Evolutionary conservation across 2,329 filamentous ascomycete species (phyloP), one percentile per base, ranked within the genome.

Genomic region (Chrysosporium queenslandicum): DNA sequence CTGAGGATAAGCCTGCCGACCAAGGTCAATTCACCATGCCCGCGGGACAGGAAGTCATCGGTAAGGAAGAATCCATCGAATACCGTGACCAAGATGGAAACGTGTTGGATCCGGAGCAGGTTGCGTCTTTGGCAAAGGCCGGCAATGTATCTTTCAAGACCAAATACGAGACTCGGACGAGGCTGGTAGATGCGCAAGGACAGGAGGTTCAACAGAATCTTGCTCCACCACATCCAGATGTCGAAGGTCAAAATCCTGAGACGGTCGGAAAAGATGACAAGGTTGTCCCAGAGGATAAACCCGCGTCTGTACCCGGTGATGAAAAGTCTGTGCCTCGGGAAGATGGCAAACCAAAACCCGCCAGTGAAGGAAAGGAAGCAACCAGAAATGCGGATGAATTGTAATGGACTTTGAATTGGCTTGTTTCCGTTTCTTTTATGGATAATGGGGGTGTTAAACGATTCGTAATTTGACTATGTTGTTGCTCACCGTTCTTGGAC

Each of bases 91-190:
- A 96, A 68, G 77, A 94, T 61, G 92, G 92, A 59, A 96, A 96
- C 64, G 68, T 97, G 29, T 79, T 98, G 29, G 75, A 91, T 63
- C 81, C 85, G 51, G 86, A 89, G 63, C 81, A 95, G 66, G 89
- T 98, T 54, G 81, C 85, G 63, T 80, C 79, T 18, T 80, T 98
- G 29, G 58, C 66, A 21, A 65, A 66, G 40, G 80, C 91, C 68
- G 92, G 91, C 63, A 94, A 95, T 70, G 90, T 97, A 55, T 87
- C 88, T 63, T 96, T 98, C 73, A 83, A 94, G 73, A 97, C 92
- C 11, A 85, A 85, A 59, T 96, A 96, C 66, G 91, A 97, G 75
- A 96, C 91, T n/a, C 80, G 86, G 58, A 96, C 89, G 7, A 83
- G 87, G 53, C 71, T 97, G 52, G 76, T 95, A 37, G 88, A 95